A percentile compares a stretch with the other conserved stretches of the same genome.
Evolutionary conservation across 1,284 basidiomycete species (phyloP).

Genomic region (Phenoliferia sp.): DNA sequence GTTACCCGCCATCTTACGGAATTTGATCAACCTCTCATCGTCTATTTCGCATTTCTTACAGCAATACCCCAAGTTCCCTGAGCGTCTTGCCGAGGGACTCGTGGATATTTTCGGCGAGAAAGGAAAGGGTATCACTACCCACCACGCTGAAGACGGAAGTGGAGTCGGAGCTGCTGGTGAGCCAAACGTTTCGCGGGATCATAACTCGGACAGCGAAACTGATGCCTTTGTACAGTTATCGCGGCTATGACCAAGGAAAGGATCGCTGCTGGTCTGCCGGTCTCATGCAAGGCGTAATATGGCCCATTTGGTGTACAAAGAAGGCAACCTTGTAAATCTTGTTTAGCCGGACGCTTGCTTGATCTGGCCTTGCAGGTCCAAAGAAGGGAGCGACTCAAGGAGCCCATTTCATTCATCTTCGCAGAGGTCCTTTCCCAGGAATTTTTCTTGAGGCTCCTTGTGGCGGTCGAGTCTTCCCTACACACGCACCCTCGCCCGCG

Average conservation of each 20-base stretch:
- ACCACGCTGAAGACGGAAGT: slow-evolving; percentile 90
- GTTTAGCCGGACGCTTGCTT: too few species aligned
- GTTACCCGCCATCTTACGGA: slow-evolving; percentile 39
- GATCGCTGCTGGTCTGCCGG: slow-evolving; percentile 5
- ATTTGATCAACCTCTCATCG: not conserved
- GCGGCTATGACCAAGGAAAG: slow-evolving; percentile 61
- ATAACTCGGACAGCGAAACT: slow-evolving; percentile 1
- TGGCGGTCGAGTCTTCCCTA: too few species aligned
- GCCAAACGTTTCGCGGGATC: slow-evolving; percentile 36
- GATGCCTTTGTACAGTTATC: not conserved
- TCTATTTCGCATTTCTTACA: slow-evolving; percentile 41
- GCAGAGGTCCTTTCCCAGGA: too few species aligned
- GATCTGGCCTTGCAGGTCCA: too few species aligned
- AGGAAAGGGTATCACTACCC: slow-evolving; percentile 77
- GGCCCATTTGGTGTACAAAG: too few species aligned
- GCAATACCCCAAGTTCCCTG: slow-evolving; percentile 93
- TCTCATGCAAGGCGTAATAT: too few species aligned
- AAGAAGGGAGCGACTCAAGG: too few species aligned
- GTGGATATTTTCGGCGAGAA: slow-evolving; percentile 90
- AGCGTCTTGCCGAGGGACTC: slow-evolving; percentile 81
- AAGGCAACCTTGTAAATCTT: too few species aligned
- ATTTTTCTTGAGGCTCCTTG: too few species aligned
- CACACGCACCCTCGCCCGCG: too few species aligned
- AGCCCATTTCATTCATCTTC: too few species aligned
- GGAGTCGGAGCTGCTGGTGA: slow-evolving; percentile 88